Evolutionary conservation across 495 filamentous ascomycete genomes (phyloP).

Genomic region (Acidomyces sp.): DNA sequence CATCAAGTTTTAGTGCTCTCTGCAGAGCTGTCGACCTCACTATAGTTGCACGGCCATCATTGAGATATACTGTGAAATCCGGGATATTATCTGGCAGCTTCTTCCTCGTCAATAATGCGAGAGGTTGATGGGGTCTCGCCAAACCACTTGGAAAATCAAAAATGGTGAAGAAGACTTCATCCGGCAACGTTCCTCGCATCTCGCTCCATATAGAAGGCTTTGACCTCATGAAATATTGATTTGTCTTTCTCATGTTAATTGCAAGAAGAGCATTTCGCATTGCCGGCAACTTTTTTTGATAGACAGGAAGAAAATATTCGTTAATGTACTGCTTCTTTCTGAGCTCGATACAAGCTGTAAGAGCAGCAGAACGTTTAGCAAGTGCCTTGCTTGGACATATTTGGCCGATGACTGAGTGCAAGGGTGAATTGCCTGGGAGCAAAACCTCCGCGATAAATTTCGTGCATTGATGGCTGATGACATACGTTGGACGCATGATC

Average conservation of each 20-base stretch:
- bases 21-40: slow-evolving; percentile 37
- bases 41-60: slow-evolving; percentile 42
- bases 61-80: slow-evolving; percentile 56
- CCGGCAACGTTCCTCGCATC: slow-evolving; percentile 36
- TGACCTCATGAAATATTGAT: slow-evolving; percentile 58
- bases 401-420: slow-evolving; percentile 50
- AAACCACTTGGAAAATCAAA: slow-evolving; percentile 49
- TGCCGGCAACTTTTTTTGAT: slow-evolving; percentile 57
- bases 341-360: slow-evolving; percentile 65
- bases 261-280: slow-evolving; percentile 91
- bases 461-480: slow-evolving; percentile 41
- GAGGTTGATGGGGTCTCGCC: slow-evolving; percentile 44
- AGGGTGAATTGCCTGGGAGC: slow-evolving; percentile 62
- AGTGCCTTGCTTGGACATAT: slow-evolving; percentile 50
- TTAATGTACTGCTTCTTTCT: slow-evolving; percentile 55
- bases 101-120: slow-evolving; percentile 61
- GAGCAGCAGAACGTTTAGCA: slow-evolving; percentile 87
- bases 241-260: slow-evolving; percentile 58
- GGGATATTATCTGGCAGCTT: slow-evolving; percentile 53
- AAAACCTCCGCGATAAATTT: slow-evolving; percentile 70
- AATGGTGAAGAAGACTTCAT: slow-evolving; percentile 48
- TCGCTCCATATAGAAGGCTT: slow-evolving; percentile 72
- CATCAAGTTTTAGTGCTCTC: slow-evolving; percentile 32
- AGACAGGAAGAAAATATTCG: slow-evolving; percentile 56
- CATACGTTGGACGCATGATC: slow-evolving; percentile 46